These are phyloP conservation scores for Eucalyptus fibrosa DNA, from an alignment of 345 rosid genomes.

Conservation along the genomic window DNA sequence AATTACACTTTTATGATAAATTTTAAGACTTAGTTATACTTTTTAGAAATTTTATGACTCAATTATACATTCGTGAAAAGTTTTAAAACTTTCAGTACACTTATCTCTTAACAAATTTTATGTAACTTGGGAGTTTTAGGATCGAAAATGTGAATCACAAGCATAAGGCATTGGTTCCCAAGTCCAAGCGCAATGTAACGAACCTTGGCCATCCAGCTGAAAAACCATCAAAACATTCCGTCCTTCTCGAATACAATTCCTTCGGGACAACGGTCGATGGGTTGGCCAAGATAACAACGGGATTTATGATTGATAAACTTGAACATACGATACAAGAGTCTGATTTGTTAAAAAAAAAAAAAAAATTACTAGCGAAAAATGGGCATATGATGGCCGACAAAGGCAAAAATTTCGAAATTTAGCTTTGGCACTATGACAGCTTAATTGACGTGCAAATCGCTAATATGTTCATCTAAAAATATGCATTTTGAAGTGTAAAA, in stretches of 20 bases:
- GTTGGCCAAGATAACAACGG: not conserved
- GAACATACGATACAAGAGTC: not conserved
- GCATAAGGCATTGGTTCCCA: not conserved
- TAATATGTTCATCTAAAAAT: not conserved
- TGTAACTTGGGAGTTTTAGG: not conserved
- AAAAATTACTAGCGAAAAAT: no score
- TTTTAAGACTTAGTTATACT: fast-evolving
- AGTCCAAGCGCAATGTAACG: not conserved
- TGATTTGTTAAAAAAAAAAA: no score
- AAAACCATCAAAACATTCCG: not conserved
- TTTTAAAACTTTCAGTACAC: no score
- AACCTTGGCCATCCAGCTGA: not conserved
- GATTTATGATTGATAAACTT: not conserved
- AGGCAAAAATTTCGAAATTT: no score
- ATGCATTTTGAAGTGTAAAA: not conserved
- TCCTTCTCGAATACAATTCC: not conserved
- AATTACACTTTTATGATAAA: no score
- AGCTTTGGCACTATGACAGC: not conserved
- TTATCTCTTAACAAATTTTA: not conserved
- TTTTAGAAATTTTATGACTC: fast-evolving
- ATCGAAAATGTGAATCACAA: not conserved
- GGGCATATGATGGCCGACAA: not conserved
- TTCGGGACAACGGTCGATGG: not conserved
- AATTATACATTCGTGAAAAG: fast-evolving
- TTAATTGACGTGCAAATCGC: not conserved